Conservation (phyloP, 2,329 filamentous ascomycete genomes). For the Botrytis aclada region DNA sequence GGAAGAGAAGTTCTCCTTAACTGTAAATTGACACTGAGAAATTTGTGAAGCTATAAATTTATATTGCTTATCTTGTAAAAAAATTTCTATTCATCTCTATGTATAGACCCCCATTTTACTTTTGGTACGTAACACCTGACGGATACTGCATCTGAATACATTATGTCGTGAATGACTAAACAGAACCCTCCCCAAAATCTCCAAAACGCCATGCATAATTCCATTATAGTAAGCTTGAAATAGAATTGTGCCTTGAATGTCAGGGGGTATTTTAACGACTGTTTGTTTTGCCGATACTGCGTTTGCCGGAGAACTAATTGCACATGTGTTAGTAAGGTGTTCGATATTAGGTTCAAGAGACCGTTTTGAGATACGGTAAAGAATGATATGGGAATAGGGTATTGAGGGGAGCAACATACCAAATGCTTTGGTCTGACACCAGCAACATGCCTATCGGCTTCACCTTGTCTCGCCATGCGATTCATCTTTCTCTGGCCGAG, state of each 20-base stretch:
- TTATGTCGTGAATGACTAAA: conserved; percentile 15
- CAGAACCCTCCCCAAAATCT: conserved; percentile 7
- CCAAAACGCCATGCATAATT: conserved; percentile 19
- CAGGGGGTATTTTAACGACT: conserved; percentile 52
- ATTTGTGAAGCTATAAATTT: background rate
- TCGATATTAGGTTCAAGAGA: background rate
- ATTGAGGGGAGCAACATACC: conserved; percentile 52
- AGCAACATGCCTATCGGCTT: conserved; percentile 86
- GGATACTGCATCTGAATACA: conserved; percentile 15
- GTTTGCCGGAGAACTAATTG: conserved; percentile 77
- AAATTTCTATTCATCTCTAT: background rate
- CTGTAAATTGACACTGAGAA: too few species aligned
- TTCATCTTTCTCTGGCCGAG: conserved; percentile 98
- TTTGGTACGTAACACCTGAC: conserved; percentile 12
- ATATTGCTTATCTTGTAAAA: background rate
- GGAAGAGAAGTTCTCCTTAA: too few species aligned
- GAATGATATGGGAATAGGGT: background rate
- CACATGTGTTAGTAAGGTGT: conserved; percentile 37
- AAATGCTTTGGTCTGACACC: conserved; percentile 85
- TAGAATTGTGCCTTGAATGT: conserved; percentile 15
- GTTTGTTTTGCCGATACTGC: conserved; percentile 85
- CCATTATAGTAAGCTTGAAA: conserved; percentile 6
- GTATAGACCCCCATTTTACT: background rate
- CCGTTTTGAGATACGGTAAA: background rate
- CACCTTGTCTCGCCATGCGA: conserved; percentile 92